These are phyloP conservation scores for Komagataella populi DNA, from an alignment of 805 yeast genomes.

Conservation along the genomic window DNA sequence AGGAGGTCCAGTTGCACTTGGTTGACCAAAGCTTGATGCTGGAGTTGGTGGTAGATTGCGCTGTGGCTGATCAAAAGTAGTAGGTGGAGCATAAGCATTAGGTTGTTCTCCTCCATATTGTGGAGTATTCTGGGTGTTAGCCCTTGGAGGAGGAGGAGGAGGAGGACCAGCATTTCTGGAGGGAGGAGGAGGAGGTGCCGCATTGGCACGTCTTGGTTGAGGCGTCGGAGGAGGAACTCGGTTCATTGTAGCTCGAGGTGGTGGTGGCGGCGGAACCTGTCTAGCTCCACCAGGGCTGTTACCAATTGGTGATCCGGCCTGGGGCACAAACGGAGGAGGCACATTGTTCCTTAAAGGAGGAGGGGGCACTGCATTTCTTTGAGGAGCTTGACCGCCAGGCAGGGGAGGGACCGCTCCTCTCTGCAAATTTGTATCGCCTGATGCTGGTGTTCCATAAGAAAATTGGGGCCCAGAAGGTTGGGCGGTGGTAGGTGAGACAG, in stretches of 20 bases:
- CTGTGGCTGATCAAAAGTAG: constrained; percentile 7
- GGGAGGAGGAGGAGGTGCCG: constrained; percentile 8
- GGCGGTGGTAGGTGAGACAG: not conserved
- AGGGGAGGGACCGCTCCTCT: not conserved
- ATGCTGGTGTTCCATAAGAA: not conserved
- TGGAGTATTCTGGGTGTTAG: constrained; percentile 14
- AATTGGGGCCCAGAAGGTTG: not conserved
- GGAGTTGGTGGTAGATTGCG: constrained; percentile 4
- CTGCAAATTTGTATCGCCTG: not conserved
- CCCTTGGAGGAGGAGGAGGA: constrained; percentile 12
- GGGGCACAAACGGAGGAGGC: constrained; percentile 10
- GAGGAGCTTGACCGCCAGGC: not conserved
- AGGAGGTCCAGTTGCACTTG: constrained; percentile 9
- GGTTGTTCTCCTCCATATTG: not conserved
- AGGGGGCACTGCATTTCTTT: constrained; percentile 12
- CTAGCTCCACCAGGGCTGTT: constrained; percentile 5
- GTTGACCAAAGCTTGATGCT: constrained; percentile 10
- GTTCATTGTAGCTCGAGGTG: constrained; percentile 1
- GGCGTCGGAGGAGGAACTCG: constrained; percentile 5
- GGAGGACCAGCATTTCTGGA: constrained; percentile 10
- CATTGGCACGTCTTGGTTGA: constrained; percentile 1
- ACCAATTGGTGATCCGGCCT: constrained; percentile 1
- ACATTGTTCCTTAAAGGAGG: constrained; percentile 9
- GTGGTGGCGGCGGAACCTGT: constrained; percentile 2
- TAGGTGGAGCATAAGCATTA: constrained; percentile 1